These are phyloP conservation scores for Xylaria arbuscula DNA, from an alignment of 2,329 filamentous ascomycete species.

Conservation along the genomic window DNA sequence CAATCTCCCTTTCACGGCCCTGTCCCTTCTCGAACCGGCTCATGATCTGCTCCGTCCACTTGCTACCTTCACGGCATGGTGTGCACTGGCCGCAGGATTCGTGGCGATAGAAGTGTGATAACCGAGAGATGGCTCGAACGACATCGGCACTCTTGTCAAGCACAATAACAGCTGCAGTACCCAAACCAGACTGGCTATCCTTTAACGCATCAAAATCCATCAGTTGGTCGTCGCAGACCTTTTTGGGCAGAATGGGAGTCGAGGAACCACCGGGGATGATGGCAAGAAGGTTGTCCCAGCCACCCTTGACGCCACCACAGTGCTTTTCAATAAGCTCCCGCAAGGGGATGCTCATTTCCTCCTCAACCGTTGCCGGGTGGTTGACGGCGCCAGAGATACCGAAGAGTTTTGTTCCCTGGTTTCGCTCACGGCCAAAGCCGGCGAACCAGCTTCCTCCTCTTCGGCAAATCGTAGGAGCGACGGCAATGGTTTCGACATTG, in stretches of 20 bases:
- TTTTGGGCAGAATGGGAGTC: slow-evolving; percentile 92
- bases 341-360: slow-evolving; percentile 98
- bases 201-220: slow-evolving; percentile 99
- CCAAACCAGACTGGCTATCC: slow-evolving; percentile 96
- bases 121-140: slow-evolving; percentile 89
- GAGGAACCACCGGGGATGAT: slow-evolving; percentile 97
- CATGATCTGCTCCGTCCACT: slow-evolving; percentile 99
- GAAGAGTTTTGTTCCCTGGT: slow-evolving; percentile 96
- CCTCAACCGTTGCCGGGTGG: slow-evolving; percentile 96
- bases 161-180: slow-evolving; percentile 96
- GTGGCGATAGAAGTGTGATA: slow-evolving; percentile 98
- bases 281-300: slow-evolving; percentile 97
- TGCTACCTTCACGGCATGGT: slow-evolving; percentile 98
- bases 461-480: slow-evolving; percentile 94
- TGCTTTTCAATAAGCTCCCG: slow-evolving; percentile 97
- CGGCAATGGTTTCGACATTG: slow-evolving; percentile 97
- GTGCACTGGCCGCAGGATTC: slow-evolving; percentile 99
- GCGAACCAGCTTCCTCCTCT: slow-evolving; percentile 95
- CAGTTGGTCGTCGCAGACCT: slow-evolving; percentile 89
- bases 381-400: slow-evolving; percentile 99
- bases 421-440: slow-evolving; percentile 92
- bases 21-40: slow-evolving; percentile 91
- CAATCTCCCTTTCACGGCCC: slow-evolving; percentile 91
- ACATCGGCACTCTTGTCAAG: slow-evolving; percentile 99
- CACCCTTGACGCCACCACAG: slow-evolving; percentile 94